phyloP scores from a whole-genome alignment of 2,329 filamentous ascomycete species.

The Laburnicola sp. region DNA sequence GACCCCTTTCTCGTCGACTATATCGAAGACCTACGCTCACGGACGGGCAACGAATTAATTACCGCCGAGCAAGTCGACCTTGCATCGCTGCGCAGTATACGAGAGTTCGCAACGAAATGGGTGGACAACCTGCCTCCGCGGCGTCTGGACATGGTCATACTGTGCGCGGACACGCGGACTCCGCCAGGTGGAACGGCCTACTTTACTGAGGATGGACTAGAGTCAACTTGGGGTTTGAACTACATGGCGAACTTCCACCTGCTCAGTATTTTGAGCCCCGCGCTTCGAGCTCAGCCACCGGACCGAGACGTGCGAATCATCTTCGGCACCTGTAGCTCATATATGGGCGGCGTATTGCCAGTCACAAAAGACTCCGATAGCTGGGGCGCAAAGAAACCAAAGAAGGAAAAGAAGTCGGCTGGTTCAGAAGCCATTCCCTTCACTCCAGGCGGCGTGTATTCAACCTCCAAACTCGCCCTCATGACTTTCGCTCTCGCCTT shows the following conservation, averaged over 20 bases:
- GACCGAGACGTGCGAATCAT: slow-evolving; percentile 91
- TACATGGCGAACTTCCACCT: slow-evolving; percentile 96
- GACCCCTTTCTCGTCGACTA: slow-evolving; percentile 92
- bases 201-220: slow-evolving; percentile 76
- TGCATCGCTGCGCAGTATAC: slow-evolving; percentile 82
- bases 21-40: slow-evolving; percentile 80
- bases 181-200: slow-evolving; percentile 64
- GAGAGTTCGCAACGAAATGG: slow-evolving; percentile 95
- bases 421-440: slow-evolving; percentile 41
- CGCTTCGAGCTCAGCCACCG: slow-evolving; percentile 85
- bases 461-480: slow-evolving; percentile 67
- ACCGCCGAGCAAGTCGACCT: slow-evolving; percentile 96
- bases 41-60: slow-evolving; percentile 81
- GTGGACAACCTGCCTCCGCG: slow-evolving; percentile 92
- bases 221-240: slow-evolving; percentile 91
- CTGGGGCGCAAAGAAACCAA: slow-evolving; percentile 57
- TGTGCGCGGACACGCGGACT: slow-evolving; percentile 80
- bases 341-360: slow-evolving; percentile 75
- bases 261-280: slow-evolving; percentile 85
- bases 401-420: slow-evolving; percentile 45
- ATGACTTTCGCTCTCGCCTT: slow-evolving; percentile 89
- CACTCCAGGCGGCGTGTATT: slow-evolving; percentile 51
- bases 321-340: slow-evolving; percentile 83
- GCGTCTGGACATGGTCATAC: slow-evolving; percentile 84
- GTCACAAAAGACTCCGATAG: slow-evolving; percentile 48